phyloP scores from a whole-genome alignment of 2,329 filamentous ascomycete species.

The Graphilbum ipis-grandicollis region DNA sequence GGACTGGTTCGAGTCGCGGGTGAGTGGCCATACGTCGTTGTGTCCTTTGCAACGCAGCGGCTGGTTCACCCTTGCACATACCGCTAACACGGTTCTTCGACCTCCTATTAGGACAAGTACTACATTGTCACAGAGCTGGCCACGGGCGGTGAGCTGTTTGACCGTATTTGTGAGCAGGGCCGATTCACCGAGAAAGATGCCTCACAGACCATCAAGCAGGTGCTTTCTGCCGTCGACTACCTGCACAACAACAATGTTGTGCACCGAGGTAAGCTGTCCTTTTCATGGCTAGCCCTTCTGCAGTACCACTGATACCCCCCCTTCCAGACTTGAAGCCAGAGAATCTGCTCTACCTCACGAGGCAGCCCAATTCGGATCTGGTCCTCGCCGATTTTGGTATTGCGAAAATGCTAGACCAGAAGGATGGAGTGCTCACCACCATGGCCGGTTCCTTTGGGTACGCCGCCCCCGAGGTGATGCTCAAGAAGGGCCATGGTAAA shows the following conservation, averaged over 20 bases:
- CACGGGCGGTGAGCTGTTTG: constrained; percentile 90
- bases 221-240: constrained; percentile 85
- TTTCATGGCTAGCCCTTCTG: background rate
- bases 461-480: constrained; percentile 93
- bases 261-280: constrained; percentile 54
- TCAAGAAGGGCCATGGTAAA: constrained; percentile 93
- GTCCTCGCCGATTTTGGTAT: constrained; percentile 97
- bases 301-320: background rate
- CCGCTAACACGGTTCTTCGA: background rate
- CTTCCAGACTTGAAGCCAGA: constrained; percentile 82
- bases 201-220: constrained; percentile 85
- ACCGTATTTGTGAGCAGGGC: constrained; percentile 93
- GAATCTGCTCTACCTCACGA: constrained; percentile 85
- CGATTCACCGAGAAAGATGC: constrained; percentile 98
- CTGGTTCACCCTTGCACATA: too few species aligned
- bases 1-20: constrained; percentile 97
- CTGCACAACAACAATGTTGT: constrained; percentile 90
- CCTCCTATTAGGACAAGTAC: constrained; percentile 71
- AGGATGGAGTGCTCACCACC: constrained; percentile 82
- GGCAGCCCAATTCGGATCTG: constrained; percentile 59
- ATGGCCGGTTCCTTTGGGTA: constrained; percentile 99
- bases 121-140: constrained; percentile 97
- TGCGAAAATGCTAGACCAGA: constrained; percentile 87
- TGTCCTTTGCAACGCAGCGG: too few species aligned
- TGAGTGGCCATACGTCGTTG: too few species aligned